These are phyloP conservation scores for Xylaria sp. DNA, from an alignment of 2,329 filamentous ascomycete species.

Conservation along the genomic window DNA sequence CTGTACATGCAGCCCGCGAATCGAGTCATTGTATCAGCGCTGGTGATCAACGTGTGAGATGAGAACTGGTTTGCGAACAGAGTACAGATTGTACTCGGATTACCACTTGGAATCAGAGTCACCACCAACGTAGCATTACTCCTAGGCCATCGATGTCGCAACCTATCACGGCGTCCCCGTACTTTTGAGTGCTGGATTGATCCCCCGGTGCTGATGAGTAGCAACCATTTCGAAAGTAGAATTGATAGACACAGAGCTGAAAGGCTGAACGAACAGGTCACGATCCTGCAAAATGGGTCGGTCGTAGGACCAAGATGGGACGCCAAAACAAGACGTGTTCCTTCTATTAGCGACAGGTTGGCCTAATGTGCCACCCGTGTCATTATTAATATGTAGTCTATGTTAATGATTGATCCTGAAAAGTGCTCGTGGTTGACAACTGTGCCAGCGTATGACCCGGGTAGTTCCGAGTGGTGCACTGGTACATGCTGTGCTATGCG, in stretches of 20 bases:
- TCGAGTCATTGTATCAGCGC: conserved; percentile 10
- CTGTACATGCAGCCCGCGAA: conserved; percentile 4
- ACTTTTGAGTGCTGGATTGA: no score
- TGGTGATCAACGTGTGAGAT: conserved; percentile 1
- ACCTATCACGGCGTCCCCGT: no score
- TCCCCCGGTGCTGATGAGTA: no score
- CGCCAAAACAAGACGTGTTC: background rate
- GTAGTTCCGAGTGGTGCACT: background rate
- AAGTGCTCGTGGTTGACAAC: background rate
- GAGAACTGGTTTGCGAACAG: no score
- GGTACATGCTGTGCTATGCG: background rate
- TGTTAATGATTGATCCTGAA: background rate
- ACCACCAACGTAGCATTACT: background rate
- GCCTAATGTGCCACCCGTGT: background rate
- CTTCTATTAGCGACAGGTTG: background rate
- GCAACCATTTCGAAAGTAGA: no score
- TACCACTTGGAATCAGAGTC: background rate
- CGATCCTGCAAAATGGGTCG: no score
- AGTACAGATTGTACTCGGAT: no score
- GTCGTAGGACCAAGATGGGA: background rate
- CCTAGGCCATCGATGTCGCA: no score
- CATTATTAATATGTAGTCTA: background rate
- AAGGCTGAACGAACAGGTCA: no score
- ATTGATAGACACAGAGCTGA: no score
- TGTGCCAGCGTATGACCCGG: background rate